phyloP scores from a whole-genome alignment of 306 rosid genomes.

The Inga leiocalycina region DNA sequence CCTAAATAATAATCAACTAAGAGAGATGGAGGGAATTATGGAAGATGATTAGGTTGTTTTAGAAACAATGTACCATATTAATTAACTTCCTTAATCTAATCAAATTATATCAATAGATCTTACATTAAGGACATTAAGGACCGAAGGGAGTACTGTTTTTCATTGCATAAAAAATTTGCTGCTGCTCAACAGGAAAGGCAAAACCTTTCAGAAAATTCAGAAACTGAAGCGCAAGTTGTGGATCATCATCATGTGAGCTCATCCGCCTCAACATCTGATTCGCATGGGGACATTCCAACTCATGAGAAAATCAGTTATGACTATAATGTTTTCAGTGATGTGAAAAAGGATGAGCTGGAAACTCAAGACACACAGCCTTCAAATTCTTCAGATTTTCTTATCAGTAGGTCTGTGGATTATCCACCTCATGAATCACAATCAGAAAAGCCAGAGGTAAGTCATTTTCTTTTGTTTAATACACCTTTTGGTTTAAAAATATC shows the following conservation, averaged over 20 bases:
- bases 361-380: constrained; percentile 36
- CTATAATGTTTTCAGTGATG: constrained; percentile 32
- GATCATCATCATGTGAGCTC: constrained; percentile 23
- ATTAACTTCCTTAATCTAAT: too few relatives aligned
- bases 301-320: constrained; percentile 10
- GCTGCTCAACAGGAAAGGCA: constrained; percentile 33
- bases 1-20: too few relatives aligned
- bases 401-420: constrained; percentile 32
- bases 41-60: too few relatives aligned
- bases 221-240: constrained; percentile 21
- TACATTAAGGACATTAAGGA: too few relatives aligned
- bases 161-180: background rate
- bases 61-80: too few relatives aligned
- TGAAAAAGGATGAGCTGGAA: constrained; percentile 28
- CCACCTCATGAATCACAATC: constrained; percentile 30
- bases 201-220: constrained; percentile 30
- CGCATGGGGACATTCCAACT: constrained; percentile 31
- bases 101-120: too few relatives aligned
- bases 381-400: background rate
- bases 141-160: background rate
- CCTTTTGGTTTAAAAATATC: background rate
- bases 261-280: constrained; percentile 12
- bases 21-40: too few relatives aligned
- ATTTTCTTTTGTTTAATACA: too few relatives aligned
- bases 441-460: constrained; percentile 46